These are phyloP conservation scores for Galium porrigens DNA, from an alignment of 305 asterid species.

Conservation along the genomic window DNA sequence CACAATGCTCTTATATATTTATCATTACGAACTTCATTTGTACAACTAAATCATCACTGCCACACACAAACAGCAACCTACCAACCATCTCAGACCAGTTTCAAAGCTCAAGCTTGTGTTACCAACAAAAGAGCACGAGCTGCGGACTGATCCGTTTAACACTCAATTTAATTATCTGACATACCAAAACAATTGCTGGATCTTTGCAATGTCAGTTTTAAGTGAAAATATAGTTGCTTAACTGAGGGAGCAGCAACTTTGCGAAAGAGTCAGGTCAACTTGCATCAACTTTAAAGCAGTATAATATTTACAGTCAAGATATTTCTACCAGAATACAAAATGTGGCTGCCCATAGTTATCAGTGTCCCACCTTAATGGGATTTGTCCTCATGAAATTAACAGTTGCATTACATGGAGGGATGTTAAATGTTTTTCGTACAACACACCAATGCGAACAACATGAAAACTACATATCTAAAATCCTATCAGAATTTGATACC, in stretches of 20 bases:
- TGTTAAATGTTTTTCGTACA: slow-evolving; percentile 1
- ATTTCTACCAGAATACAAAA: neutral
- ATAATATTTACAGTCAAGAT: neutral
- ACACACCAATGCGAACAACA: slow-evolving; percentile 12
- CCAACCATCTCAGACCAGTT: neutral
- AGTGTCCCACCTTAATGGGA: neutral
- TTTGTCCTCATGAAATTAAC: neutral
- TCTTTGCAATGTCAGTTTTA: neutral
- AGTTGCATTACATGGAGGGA: neutral
- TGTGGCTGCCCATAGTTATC: neutral
- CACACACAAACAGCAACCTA: too few relatives aligned
- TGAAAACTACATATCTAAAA: slow-evolving; percentile 23
- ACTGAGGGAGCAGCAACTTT: neutral
- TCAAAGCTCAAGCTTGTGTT: neutral
- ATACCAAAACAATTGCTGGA: neutral
- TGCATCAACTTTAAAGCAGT: neutral
- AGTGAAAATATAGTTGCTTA: neutral
- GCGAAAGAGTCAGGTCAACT: neutral
- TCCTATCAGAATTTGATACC: slow-evolving; percentile 19
- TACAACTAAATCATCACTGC: neutral
- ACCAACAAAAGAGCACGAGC: neutral
- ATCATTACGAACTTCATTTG: neutral
- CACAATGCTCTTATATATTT: too few relatives aligned
- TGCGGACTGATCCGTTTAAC: neutral
- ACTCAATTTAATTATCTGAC: neutral